These are phyloP conservation scores for Geotrichum fermentans DNA, from an alignment of 1,139 yeast species.

Conservation along the genomic window DNA sequence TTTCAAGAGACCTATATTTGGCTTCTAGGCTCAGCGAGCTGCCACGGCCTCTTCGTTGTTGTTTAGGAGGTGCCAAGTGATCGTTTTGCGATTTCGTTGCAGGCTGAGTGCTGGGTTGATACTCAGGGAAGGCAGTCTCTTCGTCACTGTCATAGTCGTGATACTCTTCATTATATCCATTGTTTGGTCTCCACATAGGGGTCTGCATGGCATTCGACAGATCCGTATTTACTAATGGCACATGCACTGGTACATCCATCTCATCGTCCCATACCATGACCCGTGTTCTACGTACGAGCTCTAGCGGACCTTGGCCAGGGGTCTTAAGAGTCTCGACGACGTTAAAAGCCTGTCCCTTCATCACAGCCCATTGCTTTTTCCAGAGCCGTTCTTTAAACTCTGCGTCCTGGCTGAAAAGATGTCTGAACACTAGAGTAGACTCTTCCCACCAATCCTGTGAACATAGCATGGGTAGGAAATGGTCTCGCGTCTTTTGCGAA, in stretches of 20 bases:
- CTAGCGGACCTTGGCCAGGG: conserved; percentile 62
- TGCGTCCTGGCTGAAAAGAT: conserved; percentile 50
- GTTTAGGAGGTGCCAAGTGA: conserved; percentile 4
- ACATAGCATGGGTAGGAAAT: conserved; percentile 55
- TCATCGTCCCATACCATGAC: conserved; percentile 58
- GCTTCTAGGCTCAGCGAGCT: conserved; percentile 27
- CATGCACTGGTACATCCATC: conserved; percentile 52
- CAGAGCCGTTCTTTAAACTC: conserved; percentile 66
- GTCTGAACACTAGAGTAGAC: conserved; percentile 46
- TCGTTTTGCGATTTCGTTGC: neutral
- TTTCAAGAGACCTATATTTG: conserved; percentile 26
- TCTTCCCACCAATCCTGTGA: conserved; percentile 71
- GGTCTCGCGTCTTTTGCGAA: conserved; percentile 51
- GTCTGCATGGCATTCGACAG: conserved; percentile 26
- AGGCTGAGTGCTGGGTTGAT: neutral
- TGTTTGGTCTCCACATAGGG: conserved; percentile 21
- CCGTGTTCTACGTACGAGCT: conserved; percentile 55
- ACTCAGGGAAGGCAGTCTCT: conserved; percentile 15
- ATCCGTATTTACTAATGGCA: conserved; percentile 30
- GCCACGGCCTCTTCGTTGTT: conserved; percentile 7
- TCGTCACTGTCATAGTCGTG: neutral
- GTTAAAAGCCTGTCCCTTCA: conserved; percentile 77
- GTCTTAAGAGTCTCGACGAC: conserved; percentile 61
- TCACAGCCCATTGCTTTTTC: conserved; percentile 61
- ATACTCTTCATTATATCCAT: conserved; percentile 9